Evolutionary conservation across 257 asterid species (phyloP).

Genomic region (Avicennia marina): DNA sequence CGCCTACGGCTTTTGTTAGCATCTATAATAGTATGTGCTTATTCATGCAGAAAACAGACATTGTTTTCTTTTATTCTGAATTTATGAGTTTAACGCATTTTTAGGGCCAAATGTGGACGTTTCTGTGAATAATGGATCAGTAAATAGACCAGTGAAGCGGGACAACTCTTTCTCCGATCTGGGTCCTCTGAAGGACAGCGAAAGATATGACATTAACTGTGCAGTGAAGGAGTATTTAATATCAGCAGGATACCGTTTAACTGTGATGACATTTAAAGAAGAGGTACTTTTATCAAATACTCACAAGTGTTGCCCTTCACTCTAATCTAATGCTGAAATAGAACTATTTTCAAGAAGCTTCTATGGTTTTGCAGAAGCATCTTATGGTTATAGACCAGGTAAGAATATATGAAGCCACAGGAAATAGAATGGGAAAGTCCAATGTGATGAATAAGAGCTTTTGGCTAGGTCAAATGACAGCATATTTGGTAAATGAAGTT

Average conservation of each 20-base stretch:
- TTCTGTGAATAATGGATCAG: slow-evolving; percentile 35
- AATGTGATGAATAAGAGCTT: background rate
- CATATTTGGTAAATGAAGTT: background rate
- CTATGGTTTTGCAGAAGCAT: slow-evolving; percentile 8
- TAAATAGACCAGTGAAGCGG: slow-evolving; percentile 39
- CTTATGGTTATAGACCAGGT: background rate
- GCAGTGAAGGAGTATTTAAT: slow-evolving; percentile 94
- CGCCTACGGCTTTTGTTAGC: background rate
- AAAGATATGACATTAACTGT: slow-evolving; percentile 81
- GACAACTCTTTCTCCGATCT: slow-evolving; percentile 56
- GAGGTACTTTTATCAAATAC: slow-evolving; percentile 55
- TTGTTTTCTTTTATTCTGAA: slow-evolving; percentile 19
- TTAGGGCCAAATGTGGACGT: slow-evolving; percentile 46
- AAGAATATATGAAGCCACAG: background rate
- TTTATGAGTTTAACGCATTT: slow-evolving; percentile 23
- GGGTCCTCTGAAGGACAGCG: slow-evolving; percentile 89
- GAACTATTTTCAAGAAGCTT: background rate
- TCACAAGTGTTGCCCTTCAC: background rate
- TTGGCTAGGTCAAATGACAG: background rate
- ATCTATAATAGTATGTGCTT: slow-evolving; percentile 13
- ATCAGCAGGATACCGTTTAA: slow-evolving; percentile 92
- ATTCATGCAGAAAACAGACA: slow-evolving; percentile 5
- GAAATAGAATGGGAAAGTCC: background rate
- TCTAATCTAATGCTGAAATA: too few relatives aligned
- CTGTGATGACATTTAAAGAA: slow-evolving; percentile 98